Conservation (phyloP, 257 asterid species). For the Solanum arcanum region DNA sequence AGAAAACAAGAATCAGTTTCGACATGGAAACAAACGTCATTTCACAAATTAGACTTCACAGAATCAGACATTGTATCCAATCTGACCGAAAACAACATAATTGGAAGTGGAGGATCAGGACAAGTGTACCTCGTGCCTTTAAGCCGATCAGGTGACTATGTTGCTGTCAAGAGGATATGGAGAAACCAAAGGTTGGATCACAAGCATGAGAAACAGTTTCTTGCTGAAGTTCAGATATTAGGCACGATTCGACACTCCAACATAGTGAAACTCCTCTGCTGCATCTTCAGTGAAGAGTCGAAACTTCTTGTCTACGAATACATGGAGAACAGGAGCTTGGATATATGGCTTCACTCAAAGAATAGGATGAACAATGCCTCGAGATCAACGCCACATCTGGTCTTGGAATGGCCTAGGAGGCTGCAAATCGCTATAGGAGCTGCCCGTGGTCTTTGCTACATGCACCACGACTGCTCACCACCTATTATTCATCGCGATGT, state of each 20-base stretch:
- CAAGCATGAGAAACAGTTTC: conserved; percentile 50
- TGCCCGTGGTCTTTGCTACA: conserved; percentile 26
- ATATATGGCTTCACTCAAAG: conserved; percentile 59
- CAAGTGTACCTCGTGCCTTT: conserved; percentile 59
- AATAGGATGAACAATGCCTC: conserved; percentile 9
- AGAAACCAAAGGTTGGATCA: conserved; percentile 30
- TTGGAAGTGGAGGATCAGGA: conserved; percentile 91
- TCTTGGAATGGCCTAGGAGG: conserved; percentile 30
- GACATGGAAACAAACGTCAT: conserved; percentile 68
- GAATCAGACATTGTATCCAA: conserved; percentile 42
- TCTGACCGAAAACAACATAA: conserved; percentile 37
- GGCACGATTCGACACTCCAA: conserved; percentile 64
- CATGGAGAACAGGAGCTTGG: conserved; percentile 72
- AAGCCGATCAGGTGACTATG: conserved; percentile 22
- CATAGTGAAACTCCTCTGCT: conserved; percentile 71
- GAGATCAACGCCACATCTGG: conserved; percentile 23
- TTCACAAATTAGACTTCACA: conserved; percentile 62
- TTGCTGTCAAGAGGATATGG: conserved; percentile 77
- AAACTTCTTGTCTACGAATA: conserved; percentile 74
- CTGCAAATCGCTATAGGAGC: conserved; percentile 25
- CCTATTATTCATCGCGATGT: conserved; percentile 46
- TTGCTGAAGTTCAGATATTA: conserved; percentile 57
- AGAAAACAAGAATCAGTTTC: conserved; percentile 19
- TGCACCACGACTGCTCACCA: conserved; percentile 28
- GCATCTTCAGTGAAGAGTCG: conserved; percentile 44